Evolutionary conservation across 2,329 filamentous ascomycete genomes (phyloP).

Genomic region (Sclerotinia nivalis): DNA sequence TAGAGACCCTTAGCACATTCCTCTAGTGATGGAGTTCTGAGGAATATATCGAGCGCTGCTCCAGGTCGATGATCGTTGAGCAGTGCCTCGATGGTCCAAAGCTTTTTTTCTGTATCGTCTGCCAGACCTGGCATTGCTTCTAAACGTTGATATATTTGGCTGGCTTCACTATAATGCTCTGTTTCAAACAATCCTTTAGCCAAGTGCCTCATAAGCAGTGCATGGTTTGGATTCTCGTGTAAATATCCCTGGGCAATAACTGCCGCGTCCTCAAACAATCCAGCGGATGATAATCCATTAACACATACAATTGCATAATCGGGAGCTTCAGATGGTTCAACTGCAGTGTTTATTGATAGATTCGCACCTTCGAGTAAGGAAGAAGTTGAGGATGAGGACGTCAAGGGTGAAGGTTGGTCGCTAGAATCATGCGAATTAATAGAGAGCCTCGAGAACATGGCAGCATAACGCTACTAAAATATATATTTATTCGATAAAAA

Average conservation of each 20-base stretch:
- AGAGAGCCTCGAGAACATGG: slow-evolving; percentile 17
- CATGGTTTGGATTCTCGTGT: slow-evolving; percentile 13
- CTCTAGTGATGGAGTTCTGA: background rate
- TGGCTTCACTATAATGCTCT: slow-evolving; percentile 14
- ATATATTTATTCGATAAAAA: background rate
- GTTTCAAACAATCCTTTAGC: slow-evolving; percentile 16
- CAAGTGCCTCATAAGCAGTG: slow-evolving; percentile 10
- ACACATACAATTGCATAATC: slow-evolving; percentile 8
- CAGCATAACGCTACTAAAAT: background rate
- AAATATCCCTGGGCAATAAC: slow-evolving; percentile 13
- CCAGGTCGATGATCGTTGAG: slow-evolving; percentile 16
- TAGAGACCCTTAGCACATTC: background rate
- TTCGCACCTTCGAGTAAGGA: background rate
- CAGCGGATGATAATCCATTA: slow-evolving; percentile 7
- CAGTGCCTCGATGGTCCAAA: slow-evolving; percentile 16
- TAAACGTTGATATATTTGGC: slow-evolving; percentile 16
- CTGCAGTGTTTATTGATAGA: background rate
- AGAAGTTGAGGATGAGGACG: background rate
- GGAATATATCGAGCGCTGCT: slow-evolving; percentile 8
- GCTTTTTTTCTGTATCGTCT: background rate
- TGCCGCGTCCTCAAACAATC: slow-evolving; percentile 12
- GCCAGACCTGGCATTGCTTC: slow-evolving; percentile 8
- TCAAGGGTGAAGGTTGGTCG: slow-evolving; percentile 4
- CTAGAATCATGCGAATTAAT: slow-evolving; percentile 11
- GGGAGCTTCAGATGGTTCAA: background rate